A percentile compares a stretch with the other conserved stretches of the same genome.
Conservation (phyloP, 805 yeast species). For the Wickerhamomyces sydowiorum region DNA sequence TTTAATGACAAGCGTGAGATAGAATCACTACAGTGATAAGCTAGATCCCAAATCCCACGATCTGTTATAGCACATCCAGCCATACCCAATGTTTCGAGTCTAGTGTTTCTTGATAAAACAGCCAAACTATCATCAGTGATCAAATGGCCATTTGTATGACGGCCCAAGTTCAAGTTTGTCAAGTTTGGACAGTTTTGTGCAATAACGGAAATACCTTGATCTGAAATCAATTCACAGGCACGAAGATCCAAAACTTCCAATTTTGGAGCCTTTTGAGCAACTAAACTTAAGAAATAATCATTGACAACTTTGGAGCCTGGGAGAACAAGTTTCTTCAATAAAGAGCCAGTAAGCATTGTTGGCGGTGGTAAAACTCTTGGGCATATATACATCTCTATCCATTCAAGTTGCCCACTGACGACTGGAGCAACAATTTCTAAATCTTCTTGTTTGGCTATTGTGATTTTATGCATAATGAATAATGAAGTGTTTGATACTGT, state of each 20-base stretch:
- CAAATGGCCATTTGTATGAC: conserved; percentile 60
- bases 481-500: conserved; percentile 30
- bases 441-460: conserved; percentile 45
- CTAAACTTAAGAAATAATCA: conserved; percentile 49
- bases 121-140: conserved; percentile 68
- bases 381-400: conserved; percentile 82
- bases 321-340: conserved; percentile 39
- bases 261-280: conserved; percentile 51
- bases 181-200: conserved; percentile 56
- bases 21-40: conserved; percentile 40
- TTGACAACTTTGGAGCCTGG: conserved; percentile 67
- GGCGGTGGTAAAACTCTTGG: conserved; percentile 59
- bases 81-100: conserved; percentile 66
- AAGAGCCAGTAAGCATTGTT: conserved; percentile 35
- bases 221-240: conserved; percentile 77
- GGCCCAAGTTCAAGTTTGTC: conserved; percentile 66
- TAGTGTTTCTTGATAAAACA: conserved; percentile 46
- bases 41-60: conserved; percentile 74
- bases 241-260: conserved; percentile 68
- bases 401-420: conserved; percentile 44
- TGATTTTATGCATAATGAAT: conserved; percentile 63
- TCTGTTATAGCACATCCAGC: conserved; percentile 87
- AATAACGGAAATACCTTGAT: conserved; percentile 65
- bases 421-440: conserved; percentile 41
- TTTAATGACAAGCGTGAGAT: conserved; percentile 70